These are phyloP conservation scores for Fusarium foetens DNA, from an alignment of 2,329 filamentous ascomycete genomes.

Conservation along the genomic window DNA sequence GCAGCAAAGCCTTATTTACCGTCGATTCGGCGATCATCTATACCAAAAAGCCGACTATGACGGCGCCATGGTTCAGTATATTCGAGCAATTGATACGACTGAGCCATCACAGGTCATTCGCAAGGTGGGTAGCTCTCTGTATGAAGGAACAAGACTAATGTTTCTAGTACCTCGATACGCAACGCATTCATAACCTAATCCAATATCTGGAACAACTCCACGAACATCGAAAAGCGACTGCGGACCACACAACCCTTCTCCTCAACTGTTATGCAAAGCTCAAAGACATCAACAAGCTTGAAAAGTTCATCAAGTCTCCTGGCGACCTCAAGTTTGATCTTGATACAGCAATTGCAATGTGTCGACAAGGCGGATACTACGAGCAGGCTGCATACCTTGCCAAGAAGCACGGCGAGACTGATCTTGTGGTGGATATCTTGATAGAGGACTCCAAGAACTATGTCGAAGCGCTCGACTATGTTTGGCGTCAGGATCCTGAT, in stretches of 20 bases:
- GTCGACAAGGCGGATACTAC: conserved; percentile 94
- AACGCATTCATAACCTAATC: conserved; percentile 96
- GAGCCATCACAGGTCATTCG: conserved; percentile 96
- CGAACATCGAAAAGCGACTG: conserved; percentile 90
- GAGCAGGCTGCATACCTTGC: conserved; percentile 97
- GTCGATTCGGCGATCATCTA: conserved; percentile 91
- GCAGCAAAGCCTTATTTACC: conserved; percentile 91
- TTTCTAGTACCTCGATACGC: conserved; percentile 86
- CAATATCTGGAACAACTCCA: conserved; percentile 97
- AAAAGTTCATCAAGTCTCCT: conserved; percentile 95
- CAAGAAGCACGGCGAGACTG: conserved; percentile 91
- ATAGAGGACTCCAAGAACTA: conserved; percentile 96
- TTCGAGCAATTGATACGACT: conserved; percentile 94
- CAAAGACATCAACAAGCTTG: conserved; percentile 95
- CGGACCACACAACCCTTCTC: conserved; percentile 93
- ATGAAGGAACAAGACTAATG: conserved; percentile 41
- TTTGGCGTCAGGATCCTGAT: conserved; percentile 85
- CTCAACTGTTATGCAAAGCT: conserved; percentile 98
- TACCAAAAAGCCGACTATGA: conserved; percentile 97
- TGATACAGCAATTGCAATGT: conserved; percentile 97
- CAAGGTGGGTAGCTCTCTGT: conserved; percentile 65
- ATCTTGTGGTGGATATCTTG: conserved; percentile 92
- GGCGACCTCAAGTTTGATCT: conserved; percentile 96
- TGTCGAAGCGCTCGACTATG: conserved; percentile 86
- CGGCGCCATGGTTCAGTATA: conserved; percentile 98